phyloP scores from a whole-genome alignment of 164 flowering plant species.

The Umbilicus rupestris region DNA sequence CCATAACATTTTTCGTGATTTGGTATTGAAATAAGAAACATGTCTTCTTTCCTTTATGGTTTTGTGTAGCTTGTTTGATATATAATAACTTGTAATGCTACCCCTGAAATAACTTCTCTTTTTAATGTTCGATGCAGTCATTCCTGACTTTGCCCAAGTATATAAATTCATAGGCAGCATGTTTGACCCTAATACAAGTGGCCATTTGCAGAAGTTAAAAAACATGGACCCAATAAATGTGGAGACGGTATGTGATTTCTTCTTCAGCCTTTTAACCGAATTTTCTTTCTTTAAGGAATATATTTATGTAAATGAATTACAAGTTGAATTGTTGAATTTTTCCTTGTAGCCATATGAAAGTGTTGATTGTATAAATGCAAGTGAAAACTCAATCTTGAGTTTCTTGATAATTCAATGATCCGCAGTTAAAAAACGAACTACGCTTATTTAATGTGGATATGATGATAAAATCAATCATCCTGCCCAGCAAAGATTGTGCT shows the following conservation, averaged over 20 bases:
- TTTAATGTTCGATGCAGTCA: constrained; percentile 34
- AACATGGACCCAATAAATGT: constrained; percentile 74
- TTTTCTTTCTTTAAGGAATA: not conserved
- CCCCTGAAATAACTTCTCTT: not conserved
- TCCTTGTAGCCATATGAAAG: not conserved
- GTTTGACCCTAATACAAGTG: constrained; percentile 61
- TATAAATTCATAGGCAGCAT: constrained; percentile 80
- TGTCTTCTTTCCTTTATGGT: too few species aligned
- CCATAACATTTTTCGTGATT: too few species aligned
- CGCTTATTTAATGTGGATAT: not conserved
- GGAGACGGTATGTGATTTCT: constrained; percentile 54
- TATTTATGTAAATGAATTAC: not conserved
- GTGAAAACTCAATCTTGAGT: not conserved
- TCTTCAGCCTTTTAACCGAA: not conserved
- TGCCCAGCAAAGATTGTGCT: too few species aligned
- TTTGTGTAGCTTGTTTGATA: not conserved
- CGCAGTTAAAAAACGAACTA: not conserved
- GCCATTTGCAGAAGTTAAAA: constrained; percentile 64
- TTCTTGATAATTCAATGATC: not conserved
- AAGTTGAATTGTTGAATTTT: not conserved
- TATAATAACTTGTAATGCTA: not conserved
- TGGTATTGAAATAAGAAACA: too few species aligned
- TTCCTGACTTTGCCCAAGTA: constrained; percentile 77
- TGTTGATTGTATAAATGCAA: not conserved
- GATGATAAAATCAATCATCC: too few species aligned